Conservation (phyloP, 306 rosid species). For the Mucuna pruriens region DNA sequence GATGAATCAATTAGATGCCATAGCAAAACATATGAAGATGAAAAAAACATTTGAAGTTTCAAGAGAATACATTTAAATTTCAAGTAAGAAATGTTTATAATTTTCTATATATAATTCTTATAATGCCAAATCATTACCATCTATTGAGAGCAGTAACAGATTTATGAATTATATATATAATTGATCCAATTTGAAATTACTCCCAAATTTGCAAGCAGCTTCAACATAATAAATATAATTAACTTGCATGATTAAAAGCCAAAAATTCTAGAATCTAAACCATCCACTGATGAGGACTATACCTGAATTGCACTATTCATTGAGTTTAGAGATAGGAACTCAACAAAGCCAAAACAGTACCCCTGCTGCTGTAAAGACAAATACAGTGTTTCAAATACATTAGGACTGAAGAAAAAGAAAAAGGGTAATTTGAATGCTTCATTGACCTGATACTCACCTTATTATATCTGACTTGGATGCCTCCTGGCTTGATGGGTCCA, state of each 20-base stretch:
- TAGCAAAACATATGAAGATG: neutral
- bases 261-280: slow-evolving; percentile 9
- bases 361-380: slow-evolving; percentile 68
- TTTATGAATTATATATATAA: neutral
- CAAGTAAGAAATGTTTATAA: slow-evolving; percentile 4
- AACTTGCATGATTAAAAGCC: slow-evolving; percentile 18
- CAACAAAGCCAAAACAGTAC: slow-evolving; percentile 85
- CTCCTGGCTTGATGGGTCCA: slow-evolving; percentile 76
- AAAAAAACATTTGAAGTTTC: neutral
- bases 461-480: slow-evolving; percentile 78
- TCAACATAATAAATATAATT: slow-evolving; percentile 13
- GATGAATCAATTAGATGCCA: neutral
- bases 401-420: slow-evolving; percentile 19
- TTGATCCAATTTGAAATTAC: slow-evolving; percentile 25
- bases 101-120: slow-evolving; percentile 2
- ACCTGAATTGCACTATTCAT: slow-evolving; percentile 78
- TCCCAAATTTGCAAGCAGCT: slow-evolving; percentile 15
- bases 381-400: slow-evolving; percentile 16
- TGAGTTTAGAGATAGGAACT: slow-evolving; percentile 61
- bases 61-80: neutral
- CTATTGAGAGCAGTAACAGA: neutral
- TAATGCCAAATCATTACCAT: neutral
- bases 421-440: slow-evolving; percentile 12
- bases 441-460: slow-evolving; percentile 50
- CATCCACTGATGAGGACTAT: slow-evolving; percentile 20